Percentiles rank a stretch among this genome's conserved stretches.
These are phyloP conservation scores for Clarireedia homoeocarpa DNA, from an alignment of 2,329 filamentous ascomycete genomes.

Conservation along the genomic window DNA sequence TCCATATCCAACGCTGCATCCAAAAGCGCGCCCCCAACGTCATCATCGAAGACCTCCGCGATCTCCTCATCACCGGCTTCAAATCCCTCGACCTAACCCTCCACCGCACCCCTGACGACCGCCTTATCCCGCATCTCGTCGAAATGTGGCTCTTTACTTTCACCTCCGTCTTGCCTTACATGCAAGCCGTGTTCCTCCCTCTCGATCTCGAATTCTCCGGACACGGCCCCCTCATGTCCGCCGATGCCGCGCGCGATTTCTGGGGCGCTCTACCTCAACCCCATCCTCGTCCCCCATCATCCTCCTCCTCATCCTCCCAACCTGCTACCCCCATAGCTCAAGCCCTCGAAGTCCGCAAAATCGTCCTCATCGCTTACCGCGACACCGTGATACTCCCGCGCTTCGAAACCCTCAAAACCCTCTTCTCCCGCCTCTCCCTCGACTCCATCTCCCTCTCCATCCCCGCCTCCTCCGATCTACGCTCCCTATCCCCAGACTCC, in stretches of 20 bases:
- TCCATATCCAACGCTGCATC: conserved; percentile 72
- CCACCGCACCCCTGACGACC: conserved; percentile 70
- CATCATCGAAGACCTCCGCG: conserved; percentile 68
- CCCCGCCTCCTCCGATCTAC: conserved; percentile 36
- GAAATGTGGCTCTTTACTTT: conserved; percentile 94
- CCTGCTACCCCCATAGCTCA: conserved; percentile 30
- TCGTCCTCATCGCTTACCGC: conserved; percentile 81
- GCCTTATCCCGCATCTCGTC: conserved; percentile 81
- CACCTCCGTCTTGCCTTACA: conserved; percentile 80
- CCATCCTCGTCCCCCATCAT: conserved; percentile 31
- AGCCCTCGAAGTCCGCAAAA: conserved; percentile 76
- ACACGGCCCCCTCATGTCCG: conserved; percentile 67
- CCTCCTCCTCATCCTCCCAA: conserved; percentile 17
- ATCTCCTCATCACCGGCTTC: conserved; percentile 76
- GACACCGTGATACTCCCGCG: conserved; percentile 83
- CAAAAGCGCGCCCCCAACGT: conserved; percentile 62
- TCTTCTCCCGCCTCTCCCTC: conserved; percentile 82
- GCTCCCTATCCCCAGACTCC: conserved; percentile 42
- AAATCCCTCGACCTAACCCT: conserved; percentile 77
- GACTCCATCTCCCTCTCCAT: conserved; percentile 52
- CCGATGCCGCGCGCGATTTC: conserved; percentile 77
- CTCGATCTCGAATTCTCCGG: conserved; percentile 91
- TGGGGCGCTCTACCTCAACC: conserved; percentile 65
- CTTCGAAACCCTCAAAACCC: conserved; percentile 80
- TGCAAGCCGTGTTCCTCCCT: conserved; percentile 91